phyloP scores from a whole-genome alignment of 768 basidiomycete genomes.

The Calocybe cyanea region DNA sequence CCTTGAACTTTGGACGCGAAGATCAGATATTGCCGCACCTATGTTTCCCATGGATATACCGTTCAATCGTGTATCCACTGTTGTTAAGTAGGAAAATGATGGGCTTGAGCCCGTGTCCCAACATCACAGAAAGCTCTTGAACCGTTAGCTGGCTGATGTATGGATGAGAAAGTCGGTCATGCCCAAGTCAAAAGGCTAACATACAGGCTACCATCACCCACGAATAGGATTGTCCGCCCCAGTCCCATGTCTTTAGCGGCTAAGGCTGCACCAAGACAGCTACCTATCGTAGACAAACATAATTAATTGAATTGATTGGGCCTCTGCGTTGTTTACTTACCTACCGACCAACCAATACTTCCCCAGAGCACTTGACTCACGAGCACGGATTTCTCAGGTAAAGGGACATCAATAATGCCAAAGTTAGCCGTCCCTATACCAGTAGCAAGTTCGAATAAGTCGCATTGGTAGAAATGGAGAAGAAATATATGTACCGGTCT shows the following conservation, averaged over 20 bases:
- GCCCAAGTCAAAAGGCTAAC: slow-evolving; percentile 24
- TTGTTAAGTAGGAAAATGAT: slow-evolving; percentile 85
- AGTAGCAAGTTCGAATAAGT: not conserved
- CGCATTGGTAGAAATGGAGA: not conserved
- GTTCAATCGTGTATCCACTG: slow-evolving; percentile 85
- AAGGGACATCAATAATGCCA: slow-evolving; percentile 75
- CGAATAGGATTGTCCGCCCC: slow-evolving; percentile 75
- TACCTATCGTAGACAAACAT: slow-evolving; percentile 30
- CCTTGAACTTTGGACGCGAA: not conserved
- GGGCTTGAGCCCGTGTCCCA: slow-evolving; percentile 66
- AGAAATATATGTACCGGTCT: slow-evolving; percentile 61
- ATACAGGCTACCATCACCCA: slow-evolving; percentile 81
- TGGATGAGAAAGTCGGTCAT: not conserved
- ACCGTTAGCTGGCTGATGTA: slow-evolving; percentile 67
- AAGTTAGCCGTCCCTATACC: slow-evolving; percentile 70
- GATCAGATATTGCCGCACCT: slow-evolving; percentile 30
- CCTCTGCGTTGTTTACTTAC: slow-evolving; percentile 28
- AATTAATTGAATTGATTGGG: not conserved
- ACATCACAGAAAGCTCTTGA: slow-evolving; percentile 85
- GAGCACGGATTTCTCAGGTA: slow-evolving; percentile 67
- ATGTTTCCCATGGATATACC: slow-evolving; percentile 62
- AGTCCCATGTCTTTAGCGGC: slow-evolving; percentile 64
- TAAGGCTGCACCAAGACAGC: slow-evolving; percentile 73
- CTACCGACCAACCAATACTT: slow-evolving; percentile 87
- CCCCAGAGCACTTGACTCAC: slow-evolving; percentile 86